Evolutionary conservation across 441 rosid genomes (phyloP), one percentile per base, ranked within the genome.

Genomic region (Erodium moschatum): DNA sequence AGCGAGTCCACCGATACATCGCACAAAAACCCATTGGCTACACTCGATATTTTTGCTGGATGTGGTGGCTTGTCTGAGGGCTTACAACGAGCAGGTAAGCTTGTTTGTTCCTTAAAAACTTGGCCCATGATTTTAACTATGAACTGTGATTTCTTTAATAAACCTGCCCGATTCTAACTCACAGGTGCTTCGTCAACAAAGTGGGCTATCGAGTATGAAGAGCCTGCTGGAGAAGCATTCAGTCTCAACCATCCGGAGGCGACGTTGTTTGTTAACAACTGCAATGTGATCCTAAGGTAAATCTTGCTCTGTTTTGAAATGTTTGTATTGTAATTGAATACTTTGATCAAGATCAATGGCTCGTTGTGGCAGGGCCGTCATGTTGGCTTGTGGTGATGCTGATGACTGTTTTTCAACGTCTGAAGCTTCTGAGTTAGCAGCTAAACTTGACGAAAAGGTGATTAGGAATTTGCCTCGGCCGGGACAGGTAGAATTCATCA

Each of bases 31-130:
- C 31, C 72, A 44, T 64, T 91, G 75, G 86, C 91, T 72, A 91
- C 97, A 3, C 74, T 91, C n/a, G 97, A 91, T 77, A 88, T 91
- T 63, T 93, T 93, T 85, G 90, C 96, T 67, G 97, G 97, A 67
- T 93, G 97, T 79, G 98, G 97, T 72, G 98, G 97, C 56, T 77
- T 93, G 74, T 89, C 98, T 52, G 89, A 89, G 70, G 97, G 97
- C 31, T 80, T 94, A 19, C 62, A 83, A 19, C 81, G 68, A 67
- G 82, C 93, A 31, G 93, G 97, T 87, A 76, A 73, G 46, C 10
- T 64, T 20, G 62, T 19, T 19, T 63, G 11, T 65, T 72, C 20
- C 19, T 13, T 50, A 3, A 24, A 56, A 2, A 48, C 21, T 56
- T 56, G 21, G 10, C 12, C 16, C 15, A 46, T 35, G 4, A 31